Evolutionary conservation across 1,284 basidiomycete genomes (phyloP).

Genomic region (Boletellus dicymbophilus): DNA sequence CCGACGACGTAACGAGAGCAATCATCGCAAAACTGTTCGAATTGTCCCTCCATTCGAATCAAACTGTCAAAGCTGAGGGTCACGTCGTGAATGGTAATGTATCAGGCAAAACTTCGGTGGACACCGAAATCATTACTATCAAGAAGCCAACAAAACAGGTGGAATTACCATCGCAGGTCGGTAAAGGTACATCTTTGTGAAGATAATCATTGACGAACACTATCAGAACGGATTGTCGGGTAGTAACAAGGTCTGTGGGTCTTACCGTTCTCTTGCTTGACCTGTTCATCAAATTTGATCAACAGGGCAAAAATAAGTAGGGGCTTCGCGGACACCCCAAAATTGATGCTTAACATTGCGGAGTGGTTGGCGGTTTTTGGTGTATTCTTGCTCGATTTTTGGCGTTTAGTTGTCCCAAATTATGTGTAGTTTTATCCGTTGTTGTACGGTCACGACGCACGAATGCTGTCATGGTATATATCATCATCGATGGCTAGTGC

Average conservation of each 20-base stretch:
- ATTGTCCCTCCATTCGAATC: conserved; percentile 13
- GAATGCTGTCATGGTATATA: too few relatives aligned
- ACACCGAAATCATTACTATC: not conserved
- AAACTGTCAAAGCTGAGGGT: conserved; percentile 1
- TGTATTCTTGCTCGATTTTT: too few relatives aligned
- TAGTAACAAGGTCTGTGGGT: too few relatives aligned
- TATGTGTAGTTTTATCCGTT: too few relatives aligned
- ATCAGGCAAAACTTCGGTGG: not conserved
- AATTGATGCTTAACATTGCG: too few relatives aligned
- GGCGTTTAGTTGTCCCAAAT: too few relatives aligned
- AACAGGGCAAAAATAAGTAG: not conserved
- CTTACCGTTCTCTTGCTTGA: too few relatives aligned
- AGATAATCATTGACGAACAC: not conserved
- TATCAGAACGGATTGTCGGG: conserved; percentile 5
- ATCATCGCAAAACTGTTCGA: conserved; percentile 37
- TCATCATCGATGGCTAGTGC: too few relatives aligned
- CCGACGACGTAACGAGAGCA: conserved; percentile 35
- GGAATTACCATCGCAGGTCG: conserved; percentile 2
- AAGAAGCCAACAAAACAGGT: not conserved
- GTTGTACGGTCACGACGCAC: too few relatives aligned
- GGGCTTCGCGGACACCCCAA: too few relatives aligned
- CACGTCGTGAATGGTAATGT: conserved; percentile 2
- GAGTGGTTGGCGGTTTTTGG: too few relatives aligned
- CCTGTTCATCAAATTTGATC: too few relatives aligned
- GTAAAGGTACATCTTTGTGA: not conserved